phyloP scores from a whole-genome alignment of 2,329 filamentous ascomycete genomes.

The Colletotrichum truncatum region DNA sequence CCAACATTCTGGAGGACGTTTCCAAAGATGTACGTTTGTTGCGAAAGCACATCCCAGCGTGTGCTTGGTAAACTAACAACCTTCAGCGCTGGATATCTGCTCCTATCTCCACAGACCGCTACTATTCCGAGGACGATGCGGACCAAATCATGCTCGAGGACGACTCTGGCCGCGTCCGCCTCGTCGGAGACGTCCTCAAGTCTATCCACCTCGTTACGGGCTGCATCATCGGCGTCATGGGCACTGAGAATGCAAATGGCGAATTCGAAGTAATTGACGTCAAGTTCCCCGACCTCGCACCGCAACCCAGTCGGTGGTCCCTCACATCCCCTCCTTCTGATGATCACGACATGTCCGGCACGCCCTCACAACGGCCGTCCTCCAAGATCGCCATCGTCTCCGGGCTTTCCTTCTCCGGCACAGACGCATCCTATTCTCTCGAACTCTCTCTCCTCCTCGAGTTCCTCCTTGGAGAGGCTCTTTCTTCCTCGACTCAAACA shows the following conservation, averaged over 20 bases:
- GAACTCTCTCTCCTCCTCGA: constrained; percentile 83
- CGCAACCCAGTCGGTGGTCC: constrained; percentile 84
- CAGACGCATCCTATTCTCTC: constrained; percentile 75
- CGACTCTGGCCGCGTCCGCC: constrained; percentile 86
- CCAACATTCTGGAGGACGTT: constrained; percentile 94
- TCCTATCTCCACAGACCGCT: constrained; percentile 80
- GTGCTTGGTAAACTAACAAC: neutral
- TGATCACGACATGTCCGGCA: constrained; percentile 67
- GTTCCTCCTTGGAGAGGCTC: constrained; percentile 85
- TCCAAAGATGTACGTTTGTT: constrained; percentile 78
- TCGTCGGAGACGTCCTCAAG: constrained; percentile 77
- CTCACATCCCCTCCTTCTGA: constrained; percentile 61
- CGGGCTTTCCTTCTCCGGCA: constrained; percentile 84
- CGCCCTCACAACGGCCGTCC: constrained; percentile 36
- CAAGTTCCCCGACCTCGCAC: constrained; percentile 85
- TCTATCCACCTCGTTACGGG: constrained; percentile 85
- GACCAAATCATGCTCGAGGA: constrained; percentile 91
- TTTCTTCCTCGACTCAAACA: constrained; percentile 67
- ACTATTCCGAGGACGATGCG: constrained; percentile 68
- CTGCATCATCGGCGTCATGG: constrained; percentile 92
- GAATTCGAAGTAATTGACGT: constrained; percentile 93
- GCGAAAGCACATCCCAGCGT: neutral
- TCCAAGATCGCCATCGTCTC: constrained; percentile 84
- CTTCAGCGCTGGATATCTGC: constrained; percentile 86
- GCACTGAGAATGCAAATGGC: constrained; percentile 90